phyloP scores from a whole-genome alignment of 1,284 basidiomycete genomes.

The Microbotryomycetes sp. region DNA sequence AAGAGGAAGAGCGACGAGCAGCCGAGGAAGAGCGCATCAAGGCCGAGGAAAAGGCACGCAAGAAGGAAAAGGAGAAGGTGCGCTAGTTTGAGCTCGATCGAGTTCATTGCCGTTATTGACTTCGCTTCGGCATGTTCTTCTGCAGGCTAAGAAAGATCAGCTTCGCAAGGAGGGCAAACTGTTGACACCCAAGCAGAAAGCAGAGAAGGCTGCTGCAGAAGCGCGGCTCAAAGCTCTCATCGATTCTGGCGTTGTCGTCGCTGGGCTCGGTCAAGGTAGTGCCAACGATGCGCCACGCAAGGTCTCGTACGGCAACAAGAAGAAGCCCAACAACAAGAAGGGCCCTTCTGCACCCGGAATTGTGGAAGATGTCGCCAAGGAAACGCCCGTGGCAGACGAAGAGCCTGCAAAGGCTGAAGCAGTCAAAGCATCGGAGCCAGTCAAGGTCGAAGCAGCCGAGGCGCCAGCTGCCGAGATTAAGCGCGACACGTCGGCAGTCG shows the following conservation, averaged over 20 bases:
- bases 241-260: conserved; percentile 72
- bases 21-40: conserved; percentile 46
- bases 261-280: conserved; percentile 64
- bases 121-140: conserved; percentile 1
- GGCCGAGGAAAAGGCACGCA: conserved; percentile 75
- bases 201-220: conserved; percentile 85
- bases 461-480: conserved; percentile 53
- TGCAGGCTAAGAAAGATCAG: conserved; percentile 69
- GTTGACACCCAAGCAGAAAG: conserved; percentile 92
- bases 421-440: conserved; percentile 3
- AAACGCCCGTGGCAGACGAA: conserved; percentile 35
- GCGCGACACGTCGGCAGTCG: conserved; percentile 40
- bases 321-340: conserved; percentile 55
- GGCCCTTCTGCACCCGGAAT: conserved; percentile 42
- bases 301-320: conserved; percentile 73
- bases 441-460: conserved; percentile 58
- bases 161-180: conserved; percentile 85
- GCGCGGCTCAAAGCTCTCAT: conserved; percentile 85
- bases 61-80: conserved; percentile 88
- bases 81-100: too few relatives aligned
- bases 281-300: conserved; percentile 54
- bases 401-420: conserved; percentile 33
- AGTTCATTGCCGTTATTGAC: neutral
- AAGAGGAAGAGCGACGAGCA: conserved; percentile 59
- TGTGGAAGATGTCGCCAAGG: conserved; percentile 34